Conservation (phyloP, 306 rosid species). For the Nissolia schottii region DNA sequence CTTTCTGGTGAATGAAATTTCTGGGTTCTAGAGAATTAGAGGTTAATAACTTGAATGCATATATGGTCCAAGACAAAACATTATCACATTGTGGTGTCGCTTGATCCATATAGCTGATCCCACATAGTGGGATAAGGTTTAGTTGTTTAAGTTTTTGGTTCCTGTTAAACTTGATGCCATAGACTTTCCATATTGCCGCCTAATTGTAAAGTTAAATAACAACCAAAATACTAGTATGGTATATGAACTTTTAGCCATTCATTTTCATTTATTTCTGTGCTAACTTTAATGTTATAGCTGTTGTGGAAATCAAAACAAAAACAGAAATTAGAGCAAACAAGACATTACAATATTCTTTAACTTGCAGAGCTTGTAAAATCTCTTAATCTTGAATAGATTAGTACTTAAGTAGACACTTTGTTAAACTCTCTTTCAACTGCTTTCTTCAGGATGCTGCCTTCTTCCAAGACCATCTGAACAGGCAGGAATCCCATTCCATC, state of each 20-base stretch:
- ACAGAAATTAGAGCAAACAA: background rate
- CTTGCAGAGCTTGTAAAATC: background rate
- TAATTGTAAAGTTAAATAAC: background rate
- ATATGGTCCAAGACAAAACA: too few species aligned
- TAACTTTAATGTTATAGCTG: background rate
- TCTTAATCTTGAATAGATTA: background rate
- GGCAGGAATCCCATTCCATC: slow-evolving; percentile 71
- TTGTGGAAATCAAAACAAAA: background rate
- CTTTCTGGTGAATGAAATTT: background rate
- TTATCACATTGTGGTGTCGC: too few species aligned
- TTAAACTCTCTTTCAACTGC: slow-evolving; percentile 63
- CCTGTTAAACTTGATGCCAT: background rate
- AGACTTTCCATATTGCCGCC: background rate
- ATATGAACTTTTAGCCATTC: too few species aligned
- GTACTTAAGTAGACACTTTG: slow-evolving; percentile 20
- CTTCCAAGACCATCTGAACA: slow-evolving; percentile 64
- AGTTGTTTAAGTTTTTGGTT: too few species aligned
- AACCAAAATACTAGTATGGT: background rate
- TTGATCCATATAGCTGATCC: too few species aligned
- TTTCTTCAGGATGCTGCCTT: slow-evolving; percentile 52
- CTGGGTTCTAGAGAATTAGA: too few species aligned
- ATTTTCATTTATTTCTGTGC: background rate
- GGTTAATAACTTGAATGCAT: too few species aligned
- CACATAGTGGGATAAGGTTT: too few species aligned
- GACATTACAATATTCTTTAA: background rate